These are phyloP conservation scores for Hysterangium stoloniferum DNA, from an alignment of 768 basidiomycete species.

Conservation along the genomic window DNA sequence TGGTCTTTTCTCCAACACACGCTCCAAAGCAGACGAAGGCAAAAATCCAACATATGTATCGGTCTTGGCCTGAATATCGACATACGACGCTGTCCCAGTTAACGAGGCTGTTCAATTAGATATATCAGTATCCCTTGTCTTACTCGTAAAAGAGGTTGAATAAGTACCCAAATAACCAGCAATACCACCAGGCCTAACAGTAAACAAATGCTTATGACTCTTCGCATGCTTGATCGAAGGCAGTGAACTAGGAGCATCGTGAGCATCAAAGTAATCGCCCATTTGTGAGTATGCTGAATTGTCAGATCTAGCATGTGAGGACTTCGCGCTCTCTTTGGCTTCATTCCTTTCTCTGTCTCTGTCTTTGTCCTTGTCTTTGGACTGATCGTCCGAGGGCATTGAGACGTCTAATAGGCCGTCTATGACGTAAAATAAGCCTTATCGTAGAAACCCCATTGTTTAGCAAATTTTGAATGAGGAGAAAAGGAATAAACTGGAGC, in stretches of 20 bases:
- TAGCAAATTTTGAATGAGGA: not conserved
- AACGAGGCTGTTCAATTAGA: constrained; percentile 56
- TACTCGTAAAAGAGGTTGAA: not conserved
- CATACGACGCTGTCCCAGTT: constrained; percentile 88
- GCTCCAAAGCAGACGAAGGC: constrained; percentile 79
- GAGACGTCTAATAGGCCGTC: constrained; percentile 94
- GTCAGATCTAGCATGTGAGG: constrained; percentile 1
- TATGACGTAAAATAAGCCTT: constrained; percentile 88
- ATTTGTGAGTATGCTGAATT: not conserved
- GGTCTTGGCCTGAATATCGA: constrained; percentile 94
- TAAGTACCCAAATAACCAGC: constrained; percentile 84
- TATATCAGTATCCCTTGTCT: not conserved
- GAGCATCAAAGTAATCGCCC: not conserved
- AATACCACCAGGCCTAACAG: constrained; percentile 94
- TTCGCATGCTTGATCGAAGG: constrained; percentile 27
- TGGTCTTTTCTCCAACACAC: constrained; percentile 86
- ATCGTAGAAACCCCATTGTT: not conserved
- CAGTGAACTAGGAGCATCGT: not conserved
- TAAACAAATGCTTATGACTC: constrained; percentile 71
- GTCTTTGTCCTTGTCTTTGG: constrained; percentile 9
- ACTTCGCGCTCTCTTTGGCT: constrained; percentile 1
- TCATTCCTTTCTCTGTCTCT: not conserved
- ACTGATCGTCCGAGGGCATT: constrained; percentile 43
- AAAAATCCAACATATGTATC: constrained; percentile 98
- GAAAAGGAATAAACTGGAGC: constrained; percentile 6